Base-by-base conservation (phyloP, 129 eudicot species). In the Apium graveolens region DNA sequence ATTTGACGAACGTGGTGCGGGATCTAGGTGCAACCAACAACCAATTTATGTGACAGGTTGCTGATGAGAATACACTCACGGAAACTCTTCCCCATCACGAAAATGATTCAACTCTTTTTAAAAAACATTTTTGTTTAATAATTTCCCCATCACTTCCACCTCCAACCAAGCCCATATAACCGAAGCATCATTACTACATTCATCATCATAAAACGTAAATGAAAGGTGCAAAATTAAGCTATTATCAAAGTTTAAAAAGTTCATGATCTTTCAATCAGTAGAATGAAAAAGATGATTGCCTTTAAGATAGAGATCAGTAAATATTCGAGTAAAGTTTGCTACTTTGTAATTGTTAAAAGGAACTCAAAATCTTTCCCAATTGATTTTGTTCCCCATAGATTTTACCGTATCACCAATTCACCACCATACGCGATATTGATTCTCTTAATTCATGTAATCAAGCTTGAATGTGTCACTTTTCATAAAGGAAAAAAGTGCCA, bases 251-350 rank as follows among this genome's bases (percentile, higher is more conserved):
- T 43, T 26, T 26, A 31, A 42, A n/a, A 73, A 73, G 76, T 4
- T 42, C 12, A 73, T 73, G 55, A 73, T 73, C 76, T n/a, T 24
- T 73, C 76, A 73, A 73, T 73, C 53, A 73, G 31, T 73, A 55
- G 42, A 21, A 73, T n/a, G 53, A 24, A 73, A 73, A 73, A 73
- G 76, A 41, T n/a, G 46, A 73, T 14, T 10, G 18, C 55, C 76
- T 73, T 73, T 73, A 73, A 73, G 53, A 73, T 42, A 24, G 34
- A 73, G 55, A 73, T 73, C 55, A n/a, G 16, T 12, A 44, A 44
- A 16, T 35, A 11, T n/a, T 42, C 41, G 12, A 73, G 34, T 73
- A 73, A 73, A 73, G 76, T 73, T 73, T 37, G 68, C 34, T 60
- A 11, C 76, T 37, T 42, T 73, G 42, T 45, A 5, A 73, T 24